phyloP scores from a whole-genome alignment of 176 grass and related monocot species.

The Urochloa ruziziensis region DNA sequence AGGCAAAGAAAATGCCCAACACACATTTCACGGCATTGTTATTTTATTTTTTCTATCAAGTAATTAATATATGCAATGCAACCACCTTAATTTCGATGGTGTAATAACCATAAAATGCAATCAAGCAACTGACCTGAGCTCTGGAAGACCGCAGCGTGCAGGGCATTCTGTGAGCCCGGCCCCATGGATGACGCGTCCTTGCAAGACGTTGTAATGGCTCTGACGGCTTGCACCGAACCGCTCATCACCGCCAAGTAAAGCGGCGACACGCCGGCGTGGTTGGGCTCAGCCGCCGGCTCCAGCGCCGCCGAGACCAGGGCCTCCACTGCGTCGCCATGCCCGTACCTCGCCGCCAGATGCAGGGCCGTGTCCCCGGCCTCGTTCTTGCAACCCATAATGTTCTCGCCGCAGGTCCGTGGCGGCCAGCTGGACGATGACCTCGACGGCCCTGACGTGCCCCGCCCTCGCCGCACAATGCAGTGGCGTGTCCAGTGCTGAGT shows the following conservation, averaged over 20 bases:
- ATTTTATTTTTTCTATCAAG: too few species aligned
- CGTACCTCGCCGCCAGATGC: background rate
- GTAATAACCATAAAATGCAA: too few species aligned
- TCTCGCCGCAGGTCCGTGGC: background rate
- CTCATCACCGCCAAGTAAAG: background rate
- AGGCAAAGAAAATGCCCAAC: too few species aligned
- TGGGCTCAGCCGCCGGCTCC: background rate
- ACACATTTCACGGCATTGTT: too few species aligned
- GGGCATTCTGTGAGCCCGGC: background rate
- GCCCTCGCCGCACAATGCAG: background rate
- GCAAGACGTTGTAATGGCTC: background rate
- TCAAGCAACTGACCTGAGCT: background rate
- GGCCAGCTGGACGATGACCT: background rate
- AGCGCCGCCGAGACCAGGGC: background rate
- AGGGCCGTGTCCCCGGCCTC: background rate
- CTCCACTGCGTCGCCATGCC: background rate
- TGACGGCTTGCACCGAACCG: background rate
- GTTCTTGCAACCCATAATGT: background rate
- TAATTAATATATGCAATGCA: too few species aligned
- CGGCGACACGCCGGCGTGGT: background rate
- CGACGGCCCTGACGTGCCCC: background rate
- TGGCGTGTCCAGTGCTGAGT: background rate
- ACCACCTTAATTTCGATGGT: too few species aligned
- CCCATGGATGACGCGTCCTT: background rate
- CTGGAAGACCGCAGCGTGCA: constrained; percentile 8